Conservation (phyloP, 164 flowering plant species). For the Taxillus chinensis region DNA sequence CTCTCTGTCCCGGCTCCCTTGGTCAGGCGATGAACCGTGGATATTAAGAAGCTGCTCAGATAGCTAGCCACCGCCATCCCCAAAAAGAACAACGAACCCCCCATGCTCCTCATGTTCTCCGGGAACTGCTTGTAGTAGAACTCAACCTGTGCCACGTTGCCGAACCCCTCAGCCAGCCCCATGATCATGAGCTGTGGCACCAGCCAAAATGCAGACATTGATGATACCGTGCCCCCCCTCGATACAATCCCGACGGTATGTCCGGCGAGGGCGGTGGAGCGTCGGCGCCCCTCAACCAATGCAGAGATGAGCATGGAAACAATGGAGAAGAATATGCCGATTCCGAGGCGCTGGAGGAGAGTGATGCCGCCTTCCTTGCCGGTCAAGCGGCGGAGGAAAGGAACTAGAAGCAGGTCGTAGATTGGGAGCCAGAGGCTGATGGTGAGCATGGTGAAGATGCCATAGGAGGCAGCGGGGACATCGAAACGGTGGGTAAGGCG, state of each 20-base stretch:
- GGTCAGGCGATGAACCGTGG: slow-evolving; percentile 31
- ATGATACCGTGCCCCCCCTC: slow-evolving; percentile 29
- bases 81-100: slow-evolving; percentile 26
- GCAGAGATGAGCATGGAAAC: background rate
- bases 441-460: background rate
- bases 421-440: background rate
- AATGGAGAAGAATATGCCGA: background rate
- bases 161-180: slow-evolving; percentile 48
- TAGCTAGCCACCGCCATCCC: slow-evolving; percentile 35
- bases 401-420: background rate
- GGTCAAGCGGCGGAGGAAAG: background rate
- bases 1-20: slow-evolving; percentile 13
- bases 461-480: background rate
- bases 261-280: background rate
- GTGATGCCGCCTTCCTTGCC: background rate
- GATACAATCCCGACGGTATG: slow-evolving; percentile 16
- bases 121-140: slow-evolving; percentile 62
- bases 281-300: background rate
- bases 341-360: background rate
- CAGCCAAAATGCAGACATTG: slow-evolving; percentile 41
- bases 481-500: background rate
- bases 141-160: slow-evolving; percentile 29
- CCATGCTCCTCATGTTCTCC: slow-evolving; percentile 63
- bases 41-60: slow-evolving; percentile 30
- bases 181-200: slow-evolving; percentile 33